phyloP scores from a whole-genome alignment of 1,284 basidiomycete species.

The Rhizoctonia solani region DNA sequence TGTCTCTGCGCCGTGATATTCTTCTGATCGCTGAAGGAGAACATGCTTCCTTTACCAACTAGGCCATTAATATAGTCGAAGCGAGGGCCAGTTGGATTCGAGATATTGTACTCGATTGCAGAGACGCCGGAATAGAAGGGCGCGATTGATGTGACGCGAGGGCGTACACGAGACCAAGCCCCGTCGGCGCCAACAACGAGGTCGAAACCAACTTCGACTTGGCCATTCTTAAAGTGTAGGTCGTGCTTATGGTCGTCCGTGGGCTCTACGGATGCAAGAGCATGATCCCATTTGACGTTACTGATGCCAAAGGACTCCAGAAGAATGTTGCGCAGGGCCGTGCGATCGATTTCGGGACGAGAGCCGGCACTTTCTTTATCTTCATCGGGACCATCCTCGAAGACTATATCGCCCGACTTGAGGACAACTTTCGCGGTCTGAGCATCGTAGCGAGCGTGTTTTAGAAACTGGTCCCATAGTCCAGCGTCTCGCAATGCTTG shows the following conservation, averaged over 20 bases:
- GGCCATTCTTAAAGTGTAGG: conserved; percentile 39
- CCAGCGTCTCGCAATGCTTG: conserved; percentile 45
- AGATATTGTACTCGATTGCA: conserved; percentile 44
- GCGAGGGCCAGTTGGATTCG: conserved; percentile 37
- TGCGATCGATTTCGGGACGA: conserved; percentile 46
- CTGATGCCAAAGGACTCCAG: conserved; percentile 40
- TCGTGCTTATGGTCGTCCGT: conserved; percentile 26
- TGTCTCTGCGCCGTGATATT: conserved; percentile 47
- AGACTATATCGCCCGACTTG: conserved; percentile 39
- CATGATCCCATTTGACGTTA: conserved; percentile 44
- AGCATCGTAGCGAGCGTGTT: conserved; percentile 42
- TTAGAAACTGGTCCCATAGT: conserved; percentile 43
- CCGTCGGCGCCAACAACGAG: conserved; percentile 55
- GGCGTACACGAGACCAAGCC: conserved; percentile 50
- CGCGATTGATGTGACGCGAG: conserved; percentile 44
- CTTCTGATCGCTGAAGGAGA: conserved; percentile 43
- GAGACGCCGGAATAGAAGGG: conserved; percentile 49
- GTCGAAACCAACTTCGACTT: conserved; percentile 40
- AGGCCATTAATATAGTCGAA: conserved; percentile 42
- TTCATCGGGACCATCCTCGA: conserved; percentile 1
- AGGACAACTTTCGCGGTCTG: conserved; percentile 43
- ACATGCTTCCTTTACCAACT: conserved; percentile 45
- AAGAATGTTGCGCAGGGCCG: conserved; percentile 43
- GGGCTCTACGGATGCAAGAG: conserved; percentile 36
- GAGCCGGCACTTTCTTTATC: conserved; percentile 34